phyloP scores from a whole-genome alignment of 2,329 filamentous ascomycete species.

The Calonectria honghensis region DNA sequence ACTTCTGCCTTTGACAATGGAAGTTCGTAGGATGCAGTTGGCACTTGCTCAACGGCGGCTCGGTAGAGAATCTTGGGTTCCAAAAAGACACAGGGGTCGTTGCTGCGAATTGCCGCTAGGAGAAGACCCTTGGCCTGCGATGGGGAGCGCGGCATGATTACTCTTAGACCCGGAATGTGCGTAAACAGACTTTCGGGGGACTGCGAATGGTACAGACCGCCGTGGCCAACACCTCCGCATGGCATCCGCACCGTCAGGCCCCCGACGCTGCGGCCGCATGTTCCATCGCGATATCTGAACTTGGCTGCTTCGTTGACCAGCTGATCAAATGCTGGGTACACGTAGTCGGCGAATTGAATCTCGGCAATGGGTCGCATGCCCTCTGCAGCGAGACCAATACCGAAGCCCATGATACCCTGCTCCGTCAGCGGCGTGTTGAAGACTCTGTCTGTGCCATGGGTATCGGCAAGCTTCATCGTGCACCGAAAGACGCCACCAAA shows the following conservation, averaged over 20 bases:
- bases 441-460: slow-evolving; percentile 90
- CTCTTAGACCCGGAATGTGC: slow-evolving; percentile 88
- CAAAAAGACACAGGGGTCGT: slow-evolving; percentile 94
- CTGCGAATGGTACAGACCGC: slow-evolving; percentile 91
- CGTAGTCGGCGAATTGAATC: slow-evolving; percentile 96
- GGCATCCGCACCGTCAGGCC: slow-evolving; percentile 94
- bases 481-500: slow-evolving; percentile 98
- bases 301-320: slow-evolving; percentile 96
- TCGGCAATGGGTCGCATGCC: slow-evolving; percentile 96
- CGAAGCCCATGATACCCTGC: slow-evolving; percentile 96
- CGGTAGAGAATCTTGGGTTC: slow-evolving; percentile 96
- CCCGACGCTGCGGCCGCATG: slow-evolving; percentile 77
- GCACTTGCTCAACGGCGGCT: slow-evolving; percentile 93
- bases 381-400: slow-evolving; percentile 90
- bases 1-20: slow-evolving; percentile 91
- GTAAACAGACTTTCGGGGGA: slow-evolving; percentile 92
- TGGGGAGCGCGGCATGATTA: slow-evolving; percentile 90
- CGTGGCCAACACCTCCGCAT: slow-evolving; percentile 91
- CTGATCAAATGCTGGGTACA: slow-evolving; percentile 95
- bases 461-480: slow-evolving; percentile 91
- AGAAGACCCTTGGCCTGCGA: slow-evolving; percentile 92
- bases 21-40: slow-evolving; percentile 85
- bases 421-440: slow-evolving; percentile 98
- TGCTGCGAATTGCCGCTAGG: slow-evolving; percentile 83
- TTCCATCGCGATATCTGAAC: slow-evolving; percentile 84